Conservation (phyloP, 2,329 filamentous ascomycete genomes). For the Paracorniculantispora psalliotae region DNA sequence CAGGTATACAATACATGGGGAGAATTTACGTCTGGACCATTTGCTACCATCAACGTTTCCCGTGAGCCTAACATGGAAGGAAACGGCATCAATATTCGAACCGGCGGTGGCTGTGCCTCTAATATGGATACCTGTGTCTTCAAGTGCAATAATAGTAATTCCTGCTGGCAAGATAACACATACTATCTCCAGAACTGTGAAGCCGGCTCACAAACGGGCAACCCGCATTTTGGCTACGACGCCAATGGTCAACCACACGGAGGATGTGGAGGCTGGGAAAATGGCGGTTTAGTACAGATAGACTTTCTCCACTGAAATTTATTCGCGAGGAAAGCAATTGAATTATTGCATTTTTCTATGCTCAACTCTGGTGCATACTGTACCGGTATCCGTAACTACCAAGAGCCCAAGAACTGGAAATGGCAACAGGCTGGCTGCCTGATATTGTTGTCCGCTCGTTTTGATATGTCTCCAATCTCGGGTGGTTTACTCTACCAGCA, state of each 20-base stretch:
- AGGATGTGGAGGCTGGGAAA: constrained; percentile 25
- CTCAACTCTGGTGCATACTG: no score
- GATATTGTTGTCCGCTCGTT: no score
- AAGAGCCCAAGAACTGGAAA: no score
- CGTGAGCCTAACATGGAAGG: constrained; percentile 41
- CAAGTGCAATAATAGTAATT: constrained; percentile 30
- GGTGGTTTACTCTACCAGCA: no score
- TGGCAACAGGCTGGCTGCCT: no score
- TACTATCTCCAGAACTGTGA: constrained; percentile 36
- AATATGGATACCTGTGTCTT: constrained; percentile 39
- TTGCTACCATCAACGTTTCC: constrained; percentile 12
- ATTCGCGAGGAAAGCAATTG: no score
- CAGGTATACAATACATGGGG: not conserved
- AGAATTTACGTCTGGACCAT: not conserved
- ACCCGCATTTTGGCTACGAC: constrained; percentile 18
- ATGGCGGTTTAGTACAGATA: constrained; percentile 17
- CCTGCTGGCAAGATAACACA: constrained; percentile 27
- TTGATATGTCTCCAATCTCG: no score
- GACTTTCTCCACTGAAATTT: no score
- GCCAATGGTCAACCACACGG: constrained; percentile 22
- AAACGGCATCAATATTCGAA: constrained; percentile 27
- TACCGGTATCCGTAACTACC: no score
- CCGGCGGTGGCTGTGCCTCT: constrained; percentile 34
- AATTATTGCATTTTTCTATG: no score
- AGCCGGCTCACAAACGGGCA: constrained; percentile 20